phyloP scores from a whole-genome alignment of 768 basidiomycete genomes.

The Termitomyces sp. region DNA sequence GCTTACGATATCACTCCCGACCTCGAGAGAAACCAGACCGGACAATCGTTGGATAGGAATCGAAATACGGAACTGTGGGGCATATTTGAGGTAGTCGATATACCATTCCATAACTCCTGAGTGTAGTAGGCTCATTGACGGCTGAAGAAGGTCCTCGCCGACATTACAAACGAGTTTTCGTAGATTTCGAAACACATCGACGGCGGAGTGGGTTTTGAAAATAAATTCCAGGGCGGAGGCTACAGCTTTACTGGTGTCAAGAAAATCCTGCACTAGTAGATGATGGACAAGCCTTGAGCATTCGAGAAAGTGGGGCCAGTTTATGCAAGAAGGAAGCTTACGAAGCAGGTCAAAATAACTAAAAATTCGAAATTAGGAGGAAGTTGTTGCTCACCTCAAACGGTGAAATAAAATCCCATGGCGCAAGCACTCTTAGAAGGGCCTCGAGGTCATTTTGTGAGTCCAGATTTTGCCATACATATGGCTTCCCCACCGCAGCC shows the following conservation, averaged over 20 bases:
- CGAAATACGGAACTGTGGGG: not conserved
- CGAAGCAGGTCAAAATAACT: not conserved
- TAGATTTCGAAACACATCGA: conserved; percentile 3
- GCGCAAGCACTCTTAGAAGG: not conserved
- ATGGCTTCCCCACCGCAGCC: not conserved
- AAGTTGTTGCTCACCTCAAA: not conserved
- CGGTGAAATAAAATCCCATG: not conserved
- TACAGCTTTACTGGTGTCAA: not conserved
- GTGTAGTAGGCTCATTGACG: not conserved
- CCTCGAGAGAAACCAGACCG: not conserved
- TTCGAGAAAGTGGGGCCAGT: conserved; percentile 1
- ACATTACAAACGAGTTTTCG: not conserved
- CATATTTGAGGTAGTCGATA: not conserved
- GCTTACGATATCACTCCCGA: not conserved
- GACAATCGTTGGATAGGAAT: not conserved
- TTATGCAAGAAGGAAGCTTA: not conserved
- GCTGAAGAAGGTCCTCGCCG: not conserved
- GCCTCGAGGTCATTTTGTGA: not conserved
- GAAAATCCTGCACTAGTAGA: not conserved
- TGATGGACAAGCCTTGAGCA: not conserved
- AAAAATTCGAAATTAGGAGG: not conserved
- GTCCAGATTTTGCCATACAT: not conserved
- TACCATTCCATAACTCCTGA: not conserved
- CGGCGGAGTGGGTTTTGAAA: not conserved
- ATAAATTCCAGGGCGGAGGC: not conserved